Evolutionary conservation across 2,329 filamentous ascomycete genomes (phyloP).

Genomic region (Calonectria pauciramosa): DNA sequence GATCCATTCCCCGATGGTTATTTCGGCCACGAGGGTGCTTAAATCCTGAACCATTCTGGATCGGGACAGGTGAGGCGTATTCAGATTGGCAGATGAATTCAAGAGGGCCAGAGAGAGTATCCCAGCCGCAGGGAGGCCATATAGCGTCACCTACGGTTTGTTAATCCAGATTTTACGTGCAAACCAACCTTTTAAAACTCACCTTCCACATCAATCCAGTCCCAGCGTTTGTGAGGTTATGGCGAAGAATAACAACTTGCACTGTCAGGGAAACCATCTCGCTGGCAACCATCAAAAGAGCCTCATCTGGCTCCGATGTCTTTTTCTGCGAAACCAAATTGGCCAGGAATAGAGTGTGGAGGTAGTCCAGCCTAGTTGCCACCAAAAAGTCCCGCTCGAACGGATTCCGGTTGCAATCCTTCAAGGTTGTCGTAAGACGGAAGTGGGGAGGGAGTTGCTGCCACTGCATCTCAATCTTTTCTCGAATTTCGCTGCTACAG

Average conservation of each 20-base stretch:
- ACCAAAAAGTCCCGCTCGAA: constrained; percentile 31
- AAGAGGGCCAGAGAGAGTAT: constrained; percentile 29
- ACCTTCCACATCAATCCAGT: constrained; percentile 35
- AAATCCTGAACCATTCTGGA: constrained; percentile 31
- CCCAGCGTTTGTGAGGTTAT: constrained; percentile 30
- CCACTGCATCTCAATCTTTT: constrained; percentile 29
- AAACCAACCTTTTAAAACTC: not conserved
- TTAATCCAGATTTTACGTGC: not conserved
- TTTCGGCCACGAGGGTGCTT: constrained; percentile 30
- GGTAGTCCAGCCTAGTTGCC: constrained; percentile 29
- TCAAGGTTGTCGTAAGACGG: constrained; percentile 18
- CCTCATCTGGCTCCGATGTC: constrained; percentile 23
- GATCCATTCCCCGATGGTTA: constrained; percentile 27
- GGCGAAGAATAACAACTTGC: constrained; percentile 31
- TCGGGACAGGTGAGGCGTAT: not conserved
- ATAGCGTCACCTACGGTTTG: constrained; percentile 27
- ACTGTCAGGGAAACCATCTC: constrained; percentile 33
- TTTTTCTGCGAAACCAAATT: constrained; percentile 6
- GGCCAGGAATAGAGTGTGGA: constrained; percentile 30
- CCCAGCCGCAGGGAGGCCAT: constrained; percentile 32
- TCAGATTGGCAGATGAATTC: constrained; percentile 2
- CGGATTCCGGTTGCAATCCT: constrained; percentile 10
- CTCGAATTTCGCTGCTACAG: constrained; percentile 16
- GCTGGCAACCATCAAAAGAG: constrained; percentile 16
- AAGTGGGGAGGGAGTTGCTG: constrained; percentile 25